Percentiles rank a stretch among this genome's conserved stretches.
These are phyloP conservation scores for Xylariaceae sp. DNA, from an alignment of 2,329 filamentous ascomycete species.

Conservation along the genomic window DNA sequence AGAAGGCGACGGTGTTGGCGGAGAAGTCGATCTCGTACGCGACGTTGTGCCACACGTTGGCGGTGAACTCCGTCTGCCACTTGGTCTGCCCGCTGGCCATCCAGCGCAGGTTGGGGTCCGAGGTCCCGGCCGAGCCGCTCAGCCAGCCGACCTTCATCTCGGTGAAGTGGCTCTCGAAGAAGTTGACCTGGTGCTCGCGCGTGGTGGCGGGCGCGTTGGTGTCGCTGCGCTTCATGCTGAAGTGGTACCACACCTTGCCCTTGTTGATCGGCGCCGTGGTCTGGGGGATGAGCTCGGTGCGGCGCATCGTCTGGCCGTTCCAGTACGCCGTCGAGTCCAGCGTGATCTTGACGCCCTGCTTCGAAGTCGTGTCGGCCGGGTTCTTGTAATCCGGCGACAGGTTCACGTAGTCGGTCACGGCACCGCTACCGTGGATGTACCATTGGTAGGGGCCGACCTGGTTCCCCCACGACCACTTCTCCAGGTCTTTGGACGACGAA, in stretches of 20 bases:
- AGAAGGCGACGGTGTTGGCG: constrained; percentile 58
- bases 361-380: constrained; percentile 54
- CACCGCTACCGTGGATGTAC: constrained; percentile 62
- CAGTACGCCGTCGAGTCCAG: constrained; percentile 60
- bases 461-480: constrained; percentile 56
- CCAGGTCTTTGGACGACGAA: constrained; percentile 41
- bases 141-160: constrained; percentile 67
- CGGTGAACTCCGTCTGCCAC: constrained; percentile 57
- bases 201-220: constrained; percentile 55
- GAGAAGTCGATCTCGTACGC: constrained; percentile 69
- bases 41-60: constrained; percentile 68
- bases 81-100: constrained; percentile 54
- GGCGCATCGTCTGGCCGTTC: constrained; percentile 67
- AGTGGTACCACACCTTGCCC: constrained; percentile 69
- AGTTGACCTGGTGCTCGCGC: constrained; percentile 61
- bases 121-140: constrained; percentile 39
- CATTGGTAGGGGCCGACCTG: constrained; percentile 64
- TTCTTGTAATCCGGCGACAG: constrained; percentile 57
- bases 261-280: constrained; percentile 58
- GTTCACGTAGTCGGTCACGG: constrained; percentile 54
- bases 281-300: constrained; percentile 69
- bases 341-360: constrained; percentile 63
- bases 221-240: constrained; percentile 55
- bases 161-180: constrained; percentile 67
- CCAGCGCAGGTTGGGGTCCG: constrained; percentile 56